phyloP scores from a whole-genome alignment of 768 basidiomycete species.

The Phanerochaete carnosa region DNA sequence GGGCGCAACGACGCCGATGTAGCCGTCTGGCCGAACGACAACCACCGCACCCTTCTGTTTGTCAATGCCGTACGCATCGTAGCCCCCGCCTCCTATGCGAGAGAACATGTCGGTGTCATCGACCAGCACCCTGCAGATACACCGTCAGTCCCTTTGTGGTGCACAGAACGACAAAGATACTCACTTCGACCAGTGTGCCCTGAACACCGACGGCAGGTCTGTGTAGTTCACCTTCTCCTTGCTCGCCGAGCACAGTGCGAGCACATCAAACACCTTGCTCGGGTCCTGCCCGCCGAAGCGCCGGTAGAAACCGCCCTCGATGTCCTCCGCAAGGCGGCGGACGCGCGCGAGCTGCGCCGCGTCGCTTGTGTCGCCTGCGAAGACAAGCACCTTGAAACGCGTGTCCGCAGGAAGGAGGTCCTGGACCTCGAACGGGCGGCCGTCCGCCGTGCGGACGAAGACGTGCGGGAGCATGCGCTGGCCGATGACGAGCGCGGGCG shows the following conservation, averaged over 20 bases:
- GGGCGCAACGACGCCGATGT: conserved; percentile 54
- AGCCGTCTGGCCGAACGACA: conserved; percentile 63
- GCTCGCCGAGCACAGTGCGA: conserved; percentile 35
- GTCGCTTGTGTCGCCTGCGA: conserved; percentile 35
- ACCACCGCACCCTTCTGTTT: conserved; percentile 42
- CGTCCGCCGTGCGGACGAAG: conserved; percentile 45
- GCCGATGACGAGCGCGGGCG: conserved; percentile 42
- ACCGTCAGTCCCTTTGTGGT: background rate
- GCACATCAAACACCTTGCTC: conserved; percentile 40
- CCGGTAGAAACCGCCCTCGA: conserved; percentile 18
- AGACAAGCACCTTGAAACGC: conserved; percentile 47
- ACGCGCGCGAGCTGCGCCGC: conserved; percentile 18
- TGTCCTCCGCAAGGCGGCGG: conserved; percentile 16
- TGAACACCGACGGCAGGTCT: conserved; percentile 42
- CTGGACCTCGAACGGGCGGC: conserved; percentile 44
- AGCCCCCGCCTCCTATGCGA: conserved; percentile 49
- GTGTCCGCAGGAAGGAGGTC: conserved; percentile 46
- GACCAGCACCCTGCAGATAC: conserved; percentile 45
- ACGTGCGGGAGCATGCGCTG: conserved; percentile 47
- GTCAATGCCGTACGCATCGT: conserved; percentile 52
- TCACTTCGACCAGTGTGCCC: conserved; percentile 61
- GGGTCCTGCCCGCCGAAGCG: conserved; percentile 19
- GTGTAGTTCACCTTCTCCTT: conserved; percentile 40
- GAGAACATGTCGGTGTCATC: conserved; percentile 51
- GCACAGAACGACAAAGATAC: conserved; percentile 16